phyloP scores from a whole-genome alignment of 2,329 filamentous ascomycete genomes.

The Claviceps cyperi region DNA sequence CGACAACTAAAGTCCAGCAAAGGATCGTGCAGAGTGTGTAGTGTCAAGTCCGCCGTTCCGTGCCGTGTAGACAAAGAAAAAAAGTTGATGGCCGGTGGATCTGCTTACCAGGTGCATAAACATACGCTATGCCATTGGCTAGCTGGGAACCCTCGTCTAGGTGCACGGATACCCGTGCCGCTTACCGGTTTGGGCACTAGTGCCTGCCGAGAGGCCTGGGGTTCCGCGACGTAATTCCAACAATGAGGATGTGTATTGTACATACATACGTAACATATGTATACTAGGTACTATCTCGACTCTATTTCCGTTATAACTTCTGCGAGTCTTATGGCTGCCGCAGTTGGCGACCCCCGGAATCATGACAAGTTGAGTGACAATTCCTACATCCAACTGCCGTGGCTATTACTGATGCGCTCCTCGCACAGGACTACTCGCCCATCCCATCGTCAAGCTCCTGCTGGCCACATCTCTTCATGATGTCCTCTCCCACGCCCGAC shows the following conservation, averaged over 20 bases:
- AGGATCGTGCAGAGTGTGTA: not conserved
- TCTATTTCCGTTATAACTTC: no score
- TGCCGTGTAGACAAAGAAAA: not conserved
- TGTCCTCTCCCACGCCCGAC: conserved; percentile 5
- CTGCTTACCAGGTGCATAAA: conserved; percentile 3
- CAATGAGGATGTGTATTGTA: no score
- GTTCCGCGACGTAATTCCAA: no score
- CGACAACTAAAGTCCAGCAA: no score
- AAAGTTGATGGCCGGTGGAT: conserved; percentile 1
- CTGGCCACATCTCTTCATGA: conserved; percentile 2
- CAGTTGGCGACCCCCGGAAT: no score
- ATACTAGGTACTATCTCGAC: no score
- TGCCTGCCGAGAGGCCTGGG: no score
- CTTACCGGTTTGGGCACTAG: no score
- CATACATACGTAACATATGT: no score
- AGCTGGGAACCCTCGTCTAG: not conserved
- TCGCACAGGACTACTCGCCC: not conserved
- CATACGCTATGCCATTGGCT: conserved; percentile 3
- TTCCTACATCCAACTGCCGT: not conserved
- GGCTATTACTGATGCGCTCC: not conserved
- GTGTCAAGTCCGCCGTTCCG: not conserved
- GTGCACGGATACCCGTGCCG: no score
- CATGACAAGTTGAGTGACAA: not conserved
- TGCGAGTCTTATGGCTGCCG: no score
- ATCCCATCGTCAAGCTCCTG: not conserved